Base-by-base conservation (phyloP, 192 early-diverging fungal genomes). In the Coemansia sp. region DNA sequence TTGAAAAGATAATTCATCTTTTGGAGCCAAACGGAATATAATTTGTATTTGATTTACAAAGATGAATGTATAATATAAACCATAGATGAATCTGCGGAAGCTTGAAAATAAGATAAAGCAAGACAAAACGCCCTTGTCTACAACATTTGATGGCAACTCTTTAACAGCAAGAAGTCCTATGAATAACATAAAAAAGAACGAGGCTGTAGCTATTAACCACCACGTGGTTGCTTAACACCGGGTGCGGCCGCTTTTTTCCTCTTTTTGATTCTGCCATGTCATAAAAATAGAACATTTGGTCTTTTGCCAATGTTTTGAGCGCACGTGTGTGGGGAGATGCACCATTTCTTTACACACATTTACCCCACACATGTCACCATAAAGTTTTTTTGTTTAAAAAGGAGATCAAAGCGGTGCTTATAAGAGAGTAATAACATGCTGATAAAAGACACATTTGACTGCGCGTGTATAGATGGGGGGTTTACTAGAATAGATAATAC, bases 1-100 rank as follows among this genome's bases (percentile, higher is more conserved):
- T 65, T 68, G 20, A 67, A 49, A 45, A 65, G 38, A 32, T 74
- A n/a, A 14, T 57, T 74, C 77, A 79, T 58, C 7, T 58, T 38
- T 58, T 48, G 2, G n/a, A 32, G 25, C 37, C 14, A 25, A 56
- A 53, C 8, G 8, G 13, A 9, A 14, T 2, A 45, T 12, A 45
- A 4, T 7, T 45, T 0, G 13, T 45, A 45, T 12, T 38, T 49
- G 37, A 46, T n/a, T 38, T 38, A 20, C 39, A 12, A n/a, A 25
- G n/a, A 32, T 40, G 32, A 32, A 32, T 32, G 32, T 32, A 32
- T 32, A 32, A 32, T 32, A 32, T 32, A 32, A 32, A 32, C 32
- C 32, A 32, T 32, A 32, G 32, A 32, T 2, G 4, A 32, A 32
- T 32, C 32, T 4, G 32, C 32, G 32, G 32, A 32, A 32, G 32